Evolutionary conservation across 2,329 filamentous ascomycete species (phyloP).

Genomic region (Ascochyta rabiei): DNA sequence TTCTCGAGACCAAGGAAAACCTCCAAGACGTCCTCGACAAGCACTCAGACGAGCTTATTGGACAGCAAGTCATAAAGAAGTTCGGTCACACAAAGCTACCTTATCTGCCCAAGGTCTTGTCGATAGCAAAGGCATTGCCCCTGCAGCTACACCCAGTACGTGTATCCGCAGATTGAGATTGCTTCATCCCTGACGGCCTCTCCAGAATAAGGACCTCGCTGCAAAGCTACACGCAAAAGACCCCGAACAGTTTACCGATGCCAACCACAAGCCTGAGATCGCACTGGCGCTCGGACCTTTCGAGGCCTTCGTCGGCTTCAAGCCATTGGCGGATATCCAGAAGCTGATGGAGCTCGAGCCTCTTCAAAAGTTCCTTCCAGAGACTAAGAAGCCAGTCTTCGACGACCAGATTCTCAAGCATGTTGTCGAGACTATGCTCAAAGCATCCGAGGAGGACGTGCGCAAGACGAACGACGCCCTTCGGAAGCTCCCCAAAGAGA

Average conservation of each 20-base stretch:
- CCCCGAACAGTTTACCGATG: constrained; percentile 70
- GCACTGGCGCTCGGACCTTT: constrained; percentile 74
- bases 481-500: constrained; percentile 53
- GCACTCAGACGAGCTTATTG: constrained; percentile 67
- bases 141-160: constrained; percentile 71
- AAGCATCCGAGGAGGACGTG: constrained; percentile 60
- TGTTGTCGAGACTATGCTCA: constrained; percentile 62
- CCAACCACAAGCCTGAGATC: constrained; percentile 82
- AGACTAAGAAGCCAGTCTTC: constrained; percentile 53
- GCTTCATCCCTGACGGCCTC: constrained; percentile 5
- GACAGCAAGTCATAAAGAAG: constrained; percentile 64
- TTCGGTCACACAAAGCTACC: constrained; percentile 69
- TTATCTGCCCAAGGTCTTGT: constrained; percentile 77
- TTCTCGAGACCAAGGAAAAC: constrained; percentile 66
- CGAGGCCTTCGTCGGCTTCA: constrained; percentile 78
- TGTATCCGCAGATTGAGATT: background rate
- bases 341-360: constrained; percentile 62
- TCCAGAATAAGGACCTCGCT: constrained; percentile 66
- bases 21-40: constrained; percentile 69
- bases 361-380: constrained; percentile 61
- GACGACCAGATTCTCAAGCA: constrained; percentile 64
- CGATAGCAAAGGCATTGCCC: constrained; percentile 75
- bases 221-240: constrained; percentile 67
- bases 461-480: constrained; percentile 61
- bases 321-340: constrained; percentile 66